phyloP scores from a whole-genome alignment of 2,329 filamentous ascomycete genomes.

The Paecilomyces dactylethromorphus region DNA sequence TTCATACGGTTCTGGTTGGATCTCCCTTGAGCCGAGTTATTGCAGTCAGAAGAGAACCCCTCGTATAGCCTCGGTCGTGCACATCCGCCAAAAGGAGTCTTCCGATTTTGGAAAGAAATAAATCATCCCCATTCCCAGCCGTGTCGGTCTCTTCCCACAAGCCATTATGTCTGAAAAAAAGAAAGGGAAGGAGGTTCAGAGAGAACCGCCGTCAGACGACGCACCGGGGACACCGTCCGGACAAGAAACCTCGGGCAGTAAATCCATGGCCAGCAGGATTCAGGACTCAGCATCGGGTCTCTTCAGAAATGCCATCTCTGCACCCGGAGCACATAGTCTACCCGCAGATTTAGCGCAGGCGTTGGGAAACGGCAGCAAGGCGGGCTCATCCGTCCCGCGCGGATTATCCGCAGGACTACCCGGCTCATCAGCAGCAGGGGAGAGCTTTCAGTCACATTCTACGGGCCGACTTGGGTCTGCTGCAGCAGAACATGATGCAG shows the following conservation, averaged over 20 bases:
- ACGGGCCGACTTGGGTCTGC: slow-evolving; percentile 3
- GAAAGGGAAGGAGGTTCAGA: neutral
- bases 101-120: neutral
- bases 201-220: neutral
- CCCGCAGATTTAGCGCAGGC: slow-evolving; percentile 15
- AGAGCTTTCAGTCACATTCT: slow-evolving; percentile 8
- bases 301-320: slow-evolving; percentile 23
- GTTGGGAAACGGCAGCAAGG: slow-evolving; percentile 14
- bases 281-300: slow-evolving; percentile 30
- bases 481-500: slow-evolving; percentile 2
- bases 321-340: slow-evolving; percentile 7
- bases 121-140: neutral
- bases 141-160: neutral
- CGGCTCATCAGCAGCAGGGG: slow-evolving; percentile 5
- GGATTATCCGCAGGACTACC: slow-evolving; percentile 3
- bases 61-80: neutral
- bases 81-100: neutral
- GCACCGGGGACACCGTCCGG: slow-evolving; percentile 1
- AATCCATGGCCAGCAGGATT: slow-evolving; percentile 18
- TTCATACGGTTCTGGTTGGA: slow-evolving; percentile 12
- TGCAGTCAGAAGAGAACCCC: neutral
- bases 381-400: slow-evolving; percentile 12
- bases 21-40: slow-evolving; percentile 10
- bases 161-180: neutral
- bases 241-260: slow-evolving; percentile 4